These are phyloP conservation scores for Vicia faba DNA, from an alignment of 306 rosid species.

Conservation along the genomic window DNA sequence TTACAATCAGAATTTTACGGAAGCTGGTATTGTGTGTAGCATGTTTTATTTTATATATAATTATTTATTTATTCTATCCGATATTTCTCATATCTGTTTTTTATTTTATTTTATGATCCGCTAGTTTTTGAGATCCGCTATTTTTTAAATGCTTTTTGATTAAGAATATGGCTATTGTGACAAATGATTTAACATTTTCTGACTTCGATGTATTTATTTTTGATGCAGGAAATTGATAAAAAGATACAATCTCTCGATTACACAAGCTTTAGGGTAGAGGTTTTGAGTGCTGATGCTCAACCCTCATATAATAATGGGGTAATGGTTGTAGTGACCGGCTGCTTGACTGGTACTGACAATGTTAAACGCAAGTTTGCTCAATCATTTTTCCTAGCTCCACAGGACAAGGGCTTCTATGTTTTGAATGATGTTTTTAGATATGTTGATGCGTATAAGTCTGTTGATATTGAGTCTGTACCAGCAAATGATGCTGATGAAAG, in stretches of 20 bases:
- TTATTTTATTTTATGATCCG: no score
- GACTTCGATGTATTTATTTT: constrained; percentile 23
- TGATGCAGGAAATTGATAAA: constrained; percentile 58
- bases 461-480: constrained; percentile 40
- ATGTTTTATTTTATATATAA: no score
- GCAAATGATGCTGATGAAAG: constrained; percentile 45
- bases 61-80: no score
- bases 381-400: constrained; percentile 77
- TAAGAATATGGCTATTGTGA: background rate
- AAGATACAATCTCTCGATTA: constrained; percentile 54
- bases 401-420: constrained; percentile 66
- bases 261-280: constrained; percentile 49
- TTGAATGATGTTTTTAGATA: constrained; percentile 73
- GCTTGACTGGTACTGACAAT: constrained; percentile 52
- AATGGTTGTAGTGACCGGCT: constrained; percentile 73
- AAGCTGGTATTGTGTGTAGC: no score
- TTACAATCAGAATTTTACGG: no score
- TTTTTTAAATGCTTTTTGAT: background rate
- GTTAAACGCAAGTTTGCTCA: constrained; percentile 59
- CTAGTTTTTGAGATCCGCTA: no score
- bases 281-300: constrained; percentile 71
- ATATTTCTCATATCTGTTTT: no score
- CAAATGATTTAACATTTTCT: background rate
- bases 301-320: constrained; percentile 61
- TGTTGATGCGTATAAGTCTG: constrained; percentile 48